These are phyloP conservation scores for Cyphellophora europaea DNA, from an alignment of 2,329 filamentous ascomycete genomes.

Conservation along the genomic window DNA sequence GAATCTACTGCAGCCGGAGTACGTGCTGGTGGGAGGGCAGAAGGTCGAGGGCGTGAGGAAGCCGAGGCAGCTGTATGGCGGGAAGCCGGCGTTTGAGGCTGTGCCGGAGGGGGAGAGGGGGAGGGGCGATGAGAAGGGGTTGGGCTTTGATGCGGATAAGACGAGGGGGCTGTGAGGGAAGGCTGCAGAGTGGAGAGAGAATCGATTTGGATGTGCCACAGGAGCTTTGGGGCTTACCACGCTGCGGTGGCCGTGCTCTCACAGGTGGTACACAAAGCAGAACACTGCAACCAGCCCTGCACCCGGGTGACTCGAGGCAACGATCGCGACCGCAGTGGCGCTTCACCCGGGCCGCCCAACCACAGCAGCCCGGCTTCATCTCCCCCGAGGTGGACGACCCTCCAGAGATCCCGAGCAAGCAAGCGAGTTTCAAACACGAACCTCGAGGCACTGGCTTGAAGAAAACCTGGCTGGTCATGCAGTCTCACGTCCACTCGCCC, in stretches of 20 bases:
- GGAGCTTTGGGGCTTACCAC: not conserved
- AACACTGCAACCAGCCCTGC: not conserved
- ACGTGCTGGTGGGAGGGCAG: slow-evolving; percentile 4
- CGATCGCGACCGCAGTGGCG: not conserved
- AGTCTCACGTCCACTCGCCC: too few relatives aligned
- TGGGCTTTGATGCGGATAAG: slow-evolving; percentile 37
- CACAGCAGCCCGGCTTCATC: too few relatives aligned
- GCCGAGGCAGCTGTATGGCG: slow-evolving; percentile 66
- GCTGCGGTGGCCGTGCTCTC: not conserved
- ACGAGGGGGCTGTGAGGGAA: slow-evolving; percentile 31
- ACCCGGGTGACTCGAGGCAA: not conserved
- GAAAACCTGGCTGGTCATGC: too few relatives aligned
- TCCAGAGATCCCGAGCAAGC: too few relatives aligned
- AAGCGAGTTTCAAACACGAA: too few relatives aligned
- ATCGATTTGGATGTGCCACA: too few relatives aligned
- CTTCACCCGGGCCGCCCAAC: too few relatives aligned
- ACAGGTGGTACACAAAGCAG: not conserved
- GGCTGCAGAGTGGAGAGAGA: too few relatives aligned
- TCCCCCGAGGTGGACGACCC: too few relatives aligned
- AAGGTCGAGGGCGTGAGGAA: slow-evolving; percentile 16
- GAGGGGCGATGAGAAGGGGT: slow-evolving; percentile 18
- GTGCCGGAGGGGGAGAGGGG: slow-evolving; percentile 60
- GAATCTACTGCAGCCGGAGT: slow-evolving; percentile 16
- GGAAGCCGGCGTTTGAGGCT: slow-evolving; percentile 63
- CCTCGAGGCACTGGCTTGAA: too few relatives aligned